phyloP scores from a whole-genome alignment of 345 rosid genomes.

The Triadica sebifera region DNA sequence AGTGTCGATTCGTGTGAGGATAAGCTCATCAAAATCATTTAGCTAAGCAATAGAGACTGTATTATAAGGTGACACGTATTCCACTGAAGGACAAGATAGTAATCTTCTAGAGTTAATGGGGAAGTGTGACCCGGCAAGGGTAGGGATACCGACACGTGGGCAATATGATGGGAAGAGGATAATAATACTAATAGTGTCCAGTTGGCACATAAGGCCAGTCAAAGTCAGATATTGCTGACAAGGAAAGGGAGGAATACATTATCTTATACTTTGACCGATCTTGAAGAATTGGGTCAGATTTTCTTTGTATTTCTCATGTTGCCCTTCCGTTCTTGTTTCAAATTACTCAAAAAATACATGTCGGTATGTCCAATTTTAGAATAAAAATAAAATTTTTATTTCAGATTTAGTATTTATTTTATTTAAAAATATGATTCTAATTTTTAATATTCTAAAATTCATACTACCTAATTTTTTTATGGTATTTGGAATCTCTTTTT shows the following conservation, averaged over 20 bases:
- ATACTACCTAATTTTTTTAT: too few relatives aligned
- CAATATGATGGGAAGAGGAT: not conserved
- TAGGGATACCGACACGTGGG: constrained; percentile 24
- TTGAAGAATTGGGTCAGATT: constrained; percentile 35
- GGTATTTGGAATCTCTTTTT: too few relatives aligned
- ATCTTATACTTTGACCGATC: constrained; percentile 45
- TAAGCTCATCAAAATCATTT: not conserved
- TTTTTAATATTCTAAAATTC: too few relatives aligned
- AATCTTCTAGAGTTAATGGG: not conserved
- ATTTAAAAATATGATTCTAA: too few relatives aligned
- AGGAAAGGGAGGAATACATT: constrained; percentile 23
- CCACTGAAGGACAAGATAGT: not conserved
- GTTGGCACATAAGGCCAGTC: constrained; percentile 20
- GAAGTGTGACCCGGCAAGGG: constrained; percentile 5
- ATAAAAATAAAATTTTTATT: too few relatives aligned
- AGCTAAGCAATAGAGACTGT: not conserved
- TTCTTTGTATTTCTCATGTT: constrained; percentile 9
- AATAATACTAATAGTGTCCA: too few relatives aligned
- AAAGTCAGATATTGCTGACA: constrained; percentile 56
- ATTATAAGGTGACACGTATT: not conserved
- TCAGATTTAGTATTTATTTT: too few relatives aligned
- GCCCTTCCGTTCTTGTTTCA: not conserved
- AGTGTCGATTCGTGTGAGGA: not conserved
- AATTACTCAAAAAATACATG: too few relatives aligned
- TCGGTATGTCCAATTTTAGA: too few relatives aligned